phyloP scores from a whole-genome alignment of 2,329 filamentous ascomycete genomes.

The Aspergillaceae sp. region DNA sequence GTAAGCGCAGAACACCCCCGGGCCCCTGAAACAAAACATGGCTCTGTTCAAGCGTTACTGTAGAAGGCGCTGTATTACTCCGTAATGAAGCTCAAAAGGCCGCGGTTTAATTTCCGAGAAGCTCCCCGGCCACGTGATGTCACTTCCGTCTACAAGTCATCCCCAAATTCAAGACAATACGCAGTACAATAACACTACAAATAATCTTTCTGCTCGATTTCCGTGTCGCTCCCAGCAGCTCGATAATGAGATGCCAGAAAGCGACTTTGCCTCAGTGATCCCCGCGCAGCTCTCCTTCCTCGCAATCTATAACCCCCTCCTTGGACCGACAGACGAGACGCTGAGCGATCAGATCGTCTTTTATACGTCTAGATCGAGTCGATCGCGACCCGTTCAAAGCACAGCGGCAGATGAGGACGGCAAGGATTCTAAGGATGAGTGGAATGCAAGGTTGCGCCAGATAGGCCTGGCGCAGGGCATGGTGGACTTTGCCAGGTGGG shows the following conservation, averaged over 20 bases:
- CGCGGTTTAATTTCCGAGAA: background rate
- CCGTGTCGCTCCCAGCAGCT: background rate
- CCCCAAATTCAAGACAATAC: conserved; percentile 1
- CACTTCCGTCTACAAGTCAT: conserved; percentile 7
- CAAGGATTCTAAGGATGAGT: conserved; percentile 49
- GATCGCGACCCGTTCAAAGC: conserved; percentile 16
- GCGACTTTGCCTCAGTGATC: conserved; percentile 39
- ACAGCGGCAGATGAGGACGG: conserved; percentile 13
- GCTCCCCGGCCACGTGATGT: conserved; percentile 25
- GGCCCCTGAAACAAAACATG: conserved; percentile 19
- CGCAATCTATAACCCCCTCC: conserved; percentile 86
- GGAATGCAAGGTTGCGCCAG: conserved; percentile 81
- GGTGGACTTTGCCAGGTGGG: conserved; percentile 73
- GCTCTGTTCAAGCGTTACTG: background rate
- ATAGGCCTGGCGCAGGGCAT: conserved; percentile 95
- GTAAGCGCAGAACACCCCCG: conserved; percentile 16
- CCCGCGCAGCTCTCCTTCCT: conserved; percentile 86
- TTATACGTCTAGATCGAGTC: conserved; percentile 57
- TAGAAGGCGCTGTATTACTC: too few relatives aligned
- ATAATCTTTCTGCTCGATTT: background rate
- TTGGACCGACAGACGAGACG: conserved; percentile 64
- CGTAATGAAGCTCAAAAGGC: background rate
- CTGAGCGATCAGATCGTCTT: conserved; percentile 82
- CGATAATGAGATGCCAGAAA: conserved; percentile 32
- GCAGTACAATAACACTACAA: background rate